These are phyloP conservation scores for Pseudogymnoascus sp. DNA, from an alignment of 2,329 filamentous ascomycete species.

Conservation along the genomic window DNA sequence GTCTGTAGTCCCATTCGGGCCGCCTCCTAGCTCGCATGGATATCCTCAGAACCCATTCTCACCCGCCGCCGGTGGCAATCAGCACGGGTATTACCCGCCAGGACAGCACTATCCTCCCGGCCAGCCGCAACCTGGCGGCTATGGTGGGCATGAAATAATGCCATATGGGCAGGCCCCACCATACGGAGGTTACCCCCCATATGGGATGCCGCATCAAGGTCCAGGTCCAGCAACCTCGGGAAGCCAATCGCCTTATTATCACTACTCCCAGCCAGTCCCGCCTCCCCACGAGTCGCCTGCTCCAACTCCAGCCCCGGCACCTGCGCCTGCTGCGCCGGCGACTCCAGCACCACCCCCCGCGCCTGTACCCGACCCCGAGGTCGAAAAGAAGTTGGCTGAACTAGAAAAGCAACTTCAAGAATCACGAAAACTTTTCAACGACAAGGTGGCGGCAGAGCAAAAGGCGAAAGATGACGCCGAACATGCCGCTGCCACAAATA, in stretches of 20 bases:
- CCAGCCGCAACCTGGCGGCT: conserved; percentile 14
- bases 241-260: conserved; percentile 18
- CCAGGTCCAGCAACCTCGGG: conserved; percentile 18
- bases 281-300: conserved; percentile 17
- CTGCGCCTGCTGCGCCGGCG: conserved; percentile 10
- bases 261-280: not conserved
- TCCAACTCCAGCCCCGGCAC: conserved; percentile 2
- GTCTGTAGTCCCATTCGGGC: conserved; percentile 26
- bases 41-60: conserved; percentile 26
- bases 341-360: not conserved
- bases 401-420: not conserved
- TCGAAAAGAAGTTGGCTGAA: conserved; percentile 10
- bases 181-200: conserved; percentile 9
- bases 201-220: conserved; percentile 14
- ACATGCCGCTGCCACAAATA: conserved; percentile 39
- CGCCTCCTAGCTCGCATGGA: conserved; percentile 19
- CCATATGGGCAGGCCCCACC: conserved; percentile 10
- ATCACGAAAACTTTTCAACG: not conserved
- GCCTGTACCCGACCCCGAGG: conserved; percentile 10
- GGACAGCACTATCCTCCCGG: conserved; percentile 26
- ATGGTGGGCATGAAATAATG: conserved; percentile 18
- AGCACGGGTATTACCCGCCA: conserved; percentile 14
- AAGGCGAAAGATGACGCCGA: conserved; percentile 36
- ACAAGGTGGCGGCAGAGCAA: conserved; percentile 30
- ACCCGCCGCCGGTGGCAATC: conserved; percentile 16